Percentiles rank a stretch among this genome's conserved stretches.
Conservation (phyloP, 805 yeast genomes). For the Suhomyces pyralidae region DNA sequence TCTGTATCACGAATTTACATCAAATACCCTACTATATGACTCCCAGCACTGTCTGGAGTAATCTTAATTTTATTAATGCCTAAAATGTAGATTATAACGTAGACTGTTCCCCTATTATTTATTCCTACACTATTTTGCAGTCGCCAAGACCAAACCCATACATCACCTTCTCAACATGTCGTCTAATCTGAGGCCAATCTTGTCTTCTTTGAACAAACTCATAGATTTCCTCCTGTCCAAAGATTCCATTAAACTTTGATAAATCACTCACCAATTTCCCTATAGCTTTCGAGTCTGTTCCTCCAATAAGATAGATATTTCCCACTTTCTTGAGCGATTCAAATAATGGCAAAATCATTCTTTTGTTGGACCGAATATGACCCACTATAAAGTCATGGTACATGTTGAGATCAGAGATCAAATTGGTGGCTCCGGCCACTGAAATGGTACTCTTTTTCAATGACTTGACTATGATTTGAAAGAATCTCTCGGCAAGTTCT, state of each 20-base stretch:
- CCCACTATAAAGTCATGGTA: slow-evolving; percentile 65
- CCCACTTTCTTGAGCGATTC: slow-evolving; percentile 82
- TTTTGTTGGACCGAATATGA: slow-evolving; percentile 53
- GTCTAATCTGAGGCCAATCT: slow-evolving; percentile 78
- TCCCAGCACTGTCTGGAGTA: too few relatives aligned
- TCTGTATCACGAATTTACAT: not conserved
- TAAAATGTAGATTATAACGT: not conserved
- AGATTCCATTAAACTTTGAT: slow-evolving; percentile 82
- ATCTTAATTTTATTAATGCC: too few relatives aligned
- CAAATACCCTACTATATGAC: not conserved
- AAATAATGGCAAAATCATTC: slow-evolving; percentile 70
- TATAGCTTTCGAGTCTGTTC: slow-evolving; percentile 73
- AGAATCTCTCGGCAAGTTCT: slow-evolving; percentile 87
- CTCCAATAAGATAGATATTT: slow-evolving; percentile 70
- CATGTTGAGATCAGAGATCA: slow-evolving; percentile 77
- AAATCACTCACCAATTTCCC: slow-evolving; percentile 82
- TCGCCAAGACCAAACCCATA: slow-evolving; percentile 85
- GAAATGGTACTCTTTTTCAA: slow-evolving; percentile 71
- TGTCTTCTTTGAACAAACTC: slow-evolving; percentile 83
- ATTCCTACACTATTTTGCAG: slow-evolving; percentile 52
- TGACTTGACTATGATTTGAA: slow-evolving; percentile 69
- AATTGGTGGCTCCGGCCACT: slow-evolving; percentile 74
- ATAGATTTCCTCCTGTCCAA: slow-evolving; percentile 90
- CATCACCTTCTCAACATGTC: slow-evolving; percentile 89
- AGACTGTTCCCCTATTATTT: not conserved